Percentiles rank a stretch among this genome's conserved stretches.
Conservation (phyloP, 2,329 filamentous ascomycete genomes). For the Aspergillus sclerotialis region DNA sequence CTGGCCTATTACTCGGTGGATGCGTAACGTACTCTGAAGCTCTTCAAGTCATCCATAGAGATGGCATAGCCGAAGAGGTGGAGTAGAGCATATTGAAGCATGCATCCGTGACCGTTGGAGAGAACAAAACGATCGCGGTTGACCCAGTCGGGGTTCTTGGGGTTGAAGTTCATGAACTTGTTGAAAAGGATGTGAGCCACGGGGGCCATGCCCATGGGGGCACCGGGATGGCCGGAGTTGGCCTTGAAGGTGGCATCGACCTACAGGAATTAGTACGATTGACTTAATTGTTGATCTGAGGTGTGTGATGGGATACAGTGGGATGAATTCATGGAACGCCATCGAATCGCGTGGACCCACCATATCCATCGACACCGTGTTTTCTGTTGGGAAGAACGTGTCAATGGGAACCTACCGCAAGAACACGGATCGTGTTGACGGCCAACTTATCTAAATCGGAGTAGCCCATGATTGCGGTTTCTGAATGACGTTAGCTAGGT, state of each 20-base stretch:
- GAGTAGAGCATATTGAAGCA: constrained; percentile 97
- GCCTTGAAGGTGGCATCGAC: constrained; percentile 94
- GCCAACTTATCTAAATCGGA: constrained; percentile 79
- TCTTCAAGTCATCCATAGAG: constrained; percentile 85
- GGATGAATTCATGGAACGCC: constrained; percentile 4
- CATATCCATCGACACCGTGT: no score
- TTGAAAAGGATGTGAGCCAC: constrained; percentile 96
- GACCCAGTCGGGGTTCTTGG: constrained; percentile 94
- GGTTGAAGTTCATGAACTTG: constrained; percentile 99
- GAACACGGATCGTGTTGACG: constrained; percentile 95
- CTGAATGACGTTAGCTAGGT: constrained; percentile 11
- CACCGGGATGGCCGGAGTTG: constrained; percentile 98
- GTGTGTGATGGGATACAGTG: neutral
- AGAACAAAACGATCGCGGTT: constrained; percentile 99
- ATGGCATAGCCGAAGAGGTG: constrained; percentile 91
- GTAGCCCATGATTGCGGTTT: constrained; percentile 68
- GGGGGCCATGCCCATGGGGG: constrained; percentile 95
- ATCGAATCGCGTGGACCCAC: no score
- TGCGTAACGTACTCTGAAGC: constrained; percentile 91
- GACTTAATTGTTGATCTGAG: neutral
- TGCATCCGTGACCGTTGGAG: constrained; percentile 98
- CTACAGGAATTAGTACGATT: constrained; percentile 43
- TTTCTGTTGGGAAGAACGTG: no score
- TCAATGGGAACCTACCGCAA: constrained; percentile 74
- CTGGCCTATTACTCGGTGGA: constrained; percentile 2